Percentiles rank a stretch among this genome's conserved stretches.
These are phyloP conservation scores for Aspergillus aculeatus DNA, from an alignment of 2,329 filamentous ascomycete species.

Conservation along the genomic window DNA sequence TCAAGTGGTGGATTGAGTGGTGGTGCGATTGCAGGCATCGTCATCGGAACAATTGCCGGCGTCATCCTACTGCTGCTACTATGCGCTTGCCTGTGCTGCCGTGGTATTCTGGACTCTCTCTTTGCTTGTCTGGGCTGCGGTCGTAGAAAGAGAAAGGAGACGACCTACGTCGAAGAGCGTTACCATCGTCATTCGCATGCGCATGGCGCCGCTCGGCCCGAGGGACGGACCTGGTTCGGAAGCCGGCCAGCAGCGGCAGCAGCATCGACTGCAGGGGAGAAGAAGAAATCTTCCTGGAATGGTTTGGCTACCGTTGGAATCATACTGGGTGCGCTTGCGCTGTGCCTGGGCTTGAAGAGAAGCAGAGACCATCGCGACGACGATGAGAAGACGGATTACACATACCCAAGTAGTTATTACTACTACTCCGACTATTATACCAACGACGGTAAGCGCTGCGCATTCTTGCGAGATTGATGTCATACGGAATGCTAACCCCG, in stretches of 20 bases:
- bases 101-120: constrained; percentile 40
- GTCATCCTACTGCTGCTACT: constrained; percentile 47
- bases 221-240: constrained; percentile 44
- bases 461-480: not conserved
- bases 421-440: constrained; percentile 44
- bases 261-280: constrained; percentile 28
- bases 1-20: constrained; percentile 44
- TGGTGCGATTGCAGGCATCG: constrained; percentile 53
- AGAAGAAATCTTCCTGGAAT: constrained; percentile 41
- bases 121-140: constrained; percentile 42
- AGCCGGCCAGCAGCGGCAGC: constrained; percentile 36
- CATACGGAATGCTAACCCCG: constrained; percentile 4
- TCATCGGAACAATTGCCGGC: constrained; percentile 49
- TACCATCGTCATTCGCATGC: constrained; percentile 35
- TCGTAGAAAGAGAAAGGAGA: constrained; percentile 37
- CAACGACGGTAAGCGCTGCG: constrained; percentile 39
- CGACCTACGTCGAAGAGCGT: constrained; percentile 42
- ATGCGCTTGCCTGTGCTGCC: constrained; percentile 46
- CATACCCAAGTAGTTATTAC: constrained; percentile 42
- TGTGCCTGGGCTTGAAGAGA: constrained; percentile 48
- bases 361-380: constrained; percentile 31
- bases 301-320: constrained; percentile 44
- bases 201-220: constrained; percentile 26
- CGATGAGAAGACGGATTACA: constrained; percentile 42
- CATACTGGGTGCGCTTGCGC: constrained; percentile 44